Percentiles rank a stretch among this genome's conserved stretches.
Conservation (phyloP, 106 monocot genomes). For the Apostasia shenzhenica region DNA sequence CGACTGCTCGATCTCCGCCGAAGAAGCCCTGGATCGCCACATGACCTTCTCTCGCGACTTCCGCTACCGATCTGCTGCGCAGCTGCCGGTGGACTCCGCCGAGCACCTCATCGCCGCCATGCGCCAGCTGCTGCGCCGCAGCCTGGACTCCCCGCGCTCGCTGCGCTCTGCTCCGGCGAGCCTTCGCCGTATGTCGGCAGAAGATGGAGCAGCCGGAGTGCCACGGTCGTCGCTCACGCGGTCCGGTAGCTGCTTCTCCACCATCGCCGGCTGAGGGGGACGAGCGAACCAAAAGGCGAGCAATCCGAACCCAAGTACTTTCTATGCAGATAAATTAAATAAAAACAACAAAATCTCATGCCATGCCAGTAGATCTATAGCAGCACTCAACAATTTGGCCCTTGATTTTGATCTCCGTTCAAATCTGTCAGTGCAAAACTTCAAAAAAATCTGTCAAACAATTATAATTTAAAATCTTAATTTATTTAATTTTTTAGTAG, state of each 20-base stretch:
- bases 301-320: too few species aligned
- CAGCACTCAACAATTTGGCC: too few species aligned
- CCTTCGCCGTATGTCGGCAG: conserved; percentile 4
- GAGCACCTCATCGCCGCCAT: conserved; percentile 48
- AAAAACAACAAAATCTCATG: too few species aligned
- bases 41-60: conserved; percentile 32
- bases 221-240: conserved; percentile 13
- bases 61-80: conserved; percentile 5
- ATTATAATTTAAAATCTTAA: too few species aligned
- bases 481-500: too few species aligned
- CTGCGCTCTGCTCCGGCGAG: conserved; percentile 25
- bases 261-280: conserved; percentile 18
- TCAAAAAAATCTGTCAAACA: too few species aligned
- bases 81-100: conserved; percentile 19
- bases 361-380: too few species aligned
- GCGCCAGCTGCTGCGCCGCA: conserved; percentile 44
- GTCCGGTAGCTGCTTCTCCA: conserved; percentile 39
- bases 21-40: conserved; percentile 55
- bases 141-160: conserved; percentile 42
- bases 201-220: not conserved
- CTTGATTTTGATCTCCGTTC: too few species aligned
- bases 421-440: too few species aligned
- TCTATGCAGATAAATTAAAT: too few species aligned
- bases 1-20: conserved; percentile 24
- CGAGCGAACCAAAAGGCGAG: too few species aligned